Percentiles rank a stretch among this genome's conserved stretches.
phyloP scores from a whole-genome alignment of 139 green algal genomes.

The Auxenochlorella pyrenoidosa region DNA sequence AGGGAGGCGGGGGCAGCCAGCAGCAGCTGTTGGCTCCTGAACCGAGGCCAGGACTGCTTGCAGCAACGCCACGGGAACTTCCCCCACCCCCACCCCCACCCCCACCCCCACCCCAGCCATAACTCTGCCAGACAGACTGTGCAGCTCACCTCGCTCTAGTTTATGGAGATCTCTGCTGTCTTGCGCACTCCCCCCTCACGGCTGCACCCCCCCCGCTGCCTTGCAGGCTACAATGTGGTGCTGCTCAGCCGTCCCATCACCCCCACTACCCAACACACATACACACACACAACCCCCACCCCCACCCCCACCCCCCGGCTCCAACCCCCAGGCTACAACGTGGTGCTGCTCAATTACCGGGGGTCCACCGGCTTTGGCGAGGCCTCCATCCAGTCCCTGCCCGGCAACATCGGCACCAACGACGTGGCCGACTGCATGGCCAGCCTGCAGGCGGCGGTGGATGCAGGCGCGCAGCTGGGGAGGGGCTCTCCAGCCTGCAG shows the following conservation, averaged over 20 bases:
- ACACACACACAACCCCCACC: neutral
- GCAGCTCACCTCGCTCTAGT: no score
- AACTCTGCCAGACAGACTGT: no score
- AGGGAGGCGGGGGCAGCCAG: no score
- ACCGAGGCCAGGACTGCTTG: no score
- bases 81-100: no score
- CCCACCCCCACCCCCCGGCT: neutral
- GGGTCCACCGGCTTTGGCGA: slow-evolving; percentile 87
- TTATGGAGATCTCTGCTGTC: no score
- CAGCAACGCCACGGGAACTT: no score
- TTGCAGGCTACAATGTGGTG: neutral
- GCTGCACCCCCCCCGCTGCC: neutral
- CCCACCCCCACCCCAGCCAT: no score
- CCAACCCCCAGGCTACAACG: slow-evolving; percentile 60
- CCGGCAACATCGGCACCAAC: slow-evolving; percentile 72
- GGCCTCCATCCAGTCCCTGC: slow-evolving; percentile 80
- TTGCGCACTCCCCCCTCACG: no score
- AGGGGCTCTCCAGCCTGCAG: neutral
- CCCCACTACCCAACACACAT: neutral
- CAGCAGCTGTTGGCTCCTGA: no score
- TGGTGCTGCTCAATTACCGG: slow-evolving; percentile 80
- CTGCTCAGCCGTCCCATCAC: neutral
- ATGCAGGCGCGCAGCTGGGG: neutral
- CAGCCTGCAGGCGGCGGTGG: slow-evolving; percentile 67
- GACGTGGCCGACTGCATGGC: slow-evolving; percentile 93